Conservation (phyloP, 805 yeast species). For the Phaffomyces antillensis region DNA sequence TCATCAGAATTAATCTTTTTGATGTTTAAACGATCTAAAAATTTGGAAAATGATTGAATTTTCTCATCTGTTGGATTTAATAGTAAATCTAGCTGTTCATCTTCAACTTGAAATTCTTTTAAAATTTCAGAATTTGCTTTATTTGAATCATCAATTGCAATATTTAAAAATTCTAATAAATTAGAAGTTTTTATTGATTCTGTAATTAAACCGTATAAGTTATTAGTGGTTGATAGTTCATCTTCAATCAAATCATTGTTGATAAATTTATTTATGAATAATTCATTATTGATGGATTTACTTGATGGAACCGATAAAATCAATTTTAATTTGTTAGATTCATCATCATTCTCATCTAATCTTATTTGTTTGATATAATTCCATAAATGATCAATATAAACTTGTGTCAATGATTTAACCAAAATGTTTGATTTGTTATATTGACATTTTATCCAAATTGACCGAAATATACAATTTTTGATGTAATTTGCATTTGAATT, state of each 20-base stretch:
- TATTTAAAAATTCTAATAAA: slow-evolving; percentile 17
- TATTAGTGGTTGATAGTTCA: no score
- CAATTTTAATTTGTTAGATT: slow-evolving; percentile 21
- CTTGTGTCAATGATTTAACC: slow-evolving; percentile 12
- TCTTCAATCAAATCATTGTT: slow-evolving; percentile 4
- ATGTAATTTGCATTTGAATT: slow-evolving; percentile 18
- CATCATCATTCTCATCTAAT: slow-evolving; percentile 10
- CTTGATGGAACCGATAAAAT: slow-evolving; percentile 19
- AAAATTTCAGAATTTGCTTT: slow-evolving; percentile 7
- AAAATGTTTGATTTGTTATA: slow-evolving; percentile 14
- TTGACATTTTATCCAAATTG: slow-evolving; percentile 17
- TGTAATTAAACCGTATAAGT: slow-evolving; percentile 7
- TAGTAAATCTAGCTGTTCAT: slow-evolving; percentile 22
- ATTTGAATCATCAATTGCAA: slow-evolving; percentile 2
- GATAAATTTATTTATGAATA: slow-evolving; percentile 16
- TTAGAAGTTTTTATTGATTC: slow-evolving; percentile 18
- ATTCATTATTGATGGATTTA: slow-evolving; percentile 23
- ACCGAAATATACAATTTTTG: slow-evolving; percentile 22
- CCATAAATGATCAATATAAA: slow-evolving; percentile 24
- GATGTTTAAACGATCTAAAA: slow-evolving; percentile 15
- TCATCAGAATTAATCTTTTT: slow-evolving; percentile 18
- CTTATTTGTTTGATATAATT: slow-evolving; percentile 17
- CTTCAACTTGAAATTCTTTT: slow-evolving; percentile 12
- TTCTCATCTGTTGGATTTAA: slow-evolving; percentile 24
- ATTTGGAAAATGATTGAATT: slow-evolving; percentile 16